phyloP scores from a whole-genome alignment of 2,329 filamentous ascomycete species.

The Phaeosphaeria sp. region DNA sequence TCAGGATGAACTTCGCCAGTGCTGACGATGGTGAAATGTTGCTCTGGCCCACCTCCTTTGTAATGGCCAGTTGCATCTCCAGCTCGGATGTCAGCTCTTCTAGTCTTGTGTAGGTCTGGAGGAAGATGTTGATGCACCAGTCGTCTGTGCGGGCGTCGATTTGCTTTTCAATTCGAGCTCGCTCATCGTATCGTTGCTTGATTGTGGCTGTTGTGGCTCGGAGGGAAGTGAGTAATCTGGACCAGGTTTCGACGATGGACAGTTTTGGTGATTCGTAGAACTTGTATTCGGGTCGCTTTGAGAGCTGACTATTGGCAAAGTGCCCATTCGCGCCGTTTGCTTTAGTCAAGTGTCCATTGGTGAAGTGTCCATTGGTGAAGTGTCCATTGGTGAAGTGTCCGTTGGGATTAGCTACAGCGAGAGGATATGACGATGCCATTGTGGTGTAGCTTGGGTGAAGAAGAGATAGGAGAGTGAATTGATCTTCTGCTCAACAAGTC shows the following conservation, averaged over 20 bases:
- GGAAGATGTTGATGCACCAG: slow-evolving; percentile 4
- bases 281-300: neutral
- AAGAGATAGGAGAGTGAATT: neutral
- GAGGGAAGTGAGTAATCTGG: neutral
- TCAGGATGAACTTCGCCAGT: neutral
- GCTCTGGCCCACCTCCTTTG: neutral
- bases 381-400: neutral
- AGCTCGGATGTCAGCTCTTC: slow-evolving; percentile 1
- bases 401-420: neutral
- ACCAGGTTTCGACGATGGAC: slow-evolving; percentile 4
- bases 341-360: neutral
- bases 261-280: neutral
- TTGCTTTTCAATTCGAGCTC: slow-evolving; percentile 2
- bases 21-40: neutral
- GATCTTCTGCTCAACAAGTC: neutral
- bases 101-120: slow-evolving; percentile 1
- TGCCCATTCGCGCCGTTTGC: neutral
- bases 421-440: neutral
- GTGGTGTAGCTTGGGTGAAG: neutral
- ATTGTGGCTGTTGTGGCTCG: neutral
- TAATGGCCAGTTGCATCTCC: slow-evolving; percentile 3
- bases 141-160: slow-evolving; percentile 3
- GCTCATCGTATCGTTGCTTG: slow-evolving; percentile 2
- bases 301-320: neutral
- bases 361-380: neutral